Conservation (phyloP, 371 early-diverging fungal species). For the Mucor plumbeus region DNA sequence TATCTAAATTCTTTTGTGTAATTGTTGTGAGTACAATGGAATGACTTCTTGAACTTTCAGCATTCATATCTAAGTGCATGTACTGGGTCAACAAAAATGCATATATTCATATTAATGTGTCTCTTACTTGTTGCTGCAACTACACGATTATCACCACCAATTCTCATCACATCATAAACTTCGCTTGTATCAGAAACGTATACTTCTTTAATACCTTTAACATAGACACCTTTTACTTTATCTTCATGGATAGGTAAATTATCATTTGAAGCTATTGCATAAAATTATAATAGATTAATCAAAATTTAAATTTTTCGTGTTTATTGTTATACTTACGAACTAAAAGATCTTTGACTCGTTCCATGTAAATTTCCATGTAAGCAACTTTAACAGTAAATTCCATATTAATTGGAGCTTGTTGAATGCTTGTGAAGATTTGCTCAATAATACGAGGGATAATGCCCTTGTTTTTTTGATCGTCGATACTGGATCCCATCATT, state of each 20-base stretch:
- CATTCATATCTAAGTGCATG: constrained; percentile 88
- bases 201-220: constrained; percentile 95
- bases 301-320: neutral
- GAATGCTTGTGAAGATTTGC: constrained; percentile 86
- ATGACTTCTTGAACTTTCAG: constrained; percentile 95
- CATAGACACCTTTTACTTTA: constrained; percentile 92
- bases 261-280: constrained; percentile 76
- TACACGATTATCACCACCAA: constrained; percentile 88
- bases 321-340: constrained; percentile 66
- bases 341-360: constrained; percentile 96
- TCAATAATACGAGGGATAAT: constrained; percentile 94
- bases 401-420: constrained; percentile 82
- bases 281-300: neutral
- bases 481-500: constrained; percentile 98
- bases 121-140: constrained; percentile 88
- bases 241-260: constrained; percentile 96
- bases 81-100: too few relatives aligned
- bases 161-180: constrained; percentile 93
- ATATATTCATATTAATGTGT: neutral
- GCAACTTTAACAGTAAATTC: constrained; percentile 96
- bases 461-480: constrained; percentile 85
- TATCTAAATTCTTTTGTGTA: constrained; percentile 90
- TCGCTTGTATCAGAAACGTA: constrained; percentile 92
- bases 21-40: constrained; percentile 96
- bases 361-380: constrained; percentile 99